Evolutionary conservation across 495 filamentous ascomycete genomes (phyloP).

Genomic region (Halenospora varia): DNA sequence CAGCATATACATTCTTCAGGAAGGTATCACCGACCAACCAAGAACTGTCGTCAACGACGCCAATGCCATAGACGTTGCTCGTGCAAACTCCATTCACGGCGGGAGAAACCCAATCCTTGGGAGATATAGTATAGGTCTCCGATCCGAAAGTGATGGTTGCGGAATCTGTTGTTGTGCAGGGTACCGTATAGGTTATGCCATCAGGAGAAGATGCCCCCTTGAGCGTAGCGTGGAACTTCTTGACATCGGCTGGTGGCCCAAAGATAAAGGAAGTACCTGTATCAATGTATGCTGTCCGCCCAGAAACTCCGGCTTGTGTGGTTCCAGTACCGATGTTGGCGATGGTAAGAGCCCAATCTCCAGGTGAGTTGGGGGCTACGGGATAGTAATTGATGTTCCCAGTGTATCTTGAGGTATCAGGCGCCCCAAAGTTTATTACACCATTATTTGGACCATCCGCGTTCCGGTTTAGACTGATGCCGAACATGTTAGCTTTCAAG

Average conservation of each 20-base stretch:
- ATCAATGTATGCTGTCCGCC: constrained; percentile 66
- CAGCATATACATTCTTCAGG: constrained; percentile 84
- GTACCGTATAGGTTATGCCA: constrained; percentile 58
- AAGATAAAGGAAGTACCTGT: constrained; percentile 77
- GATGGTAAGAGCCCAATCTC: constrained; percentile 65
- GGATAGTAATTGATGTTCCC: constrained; percentile 59
- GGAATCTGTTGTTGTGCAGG: constrained; percentile 57
- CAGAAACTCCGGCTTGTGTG: constrained; percentile 42
- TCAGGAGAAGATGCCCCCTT: constrained; percentile 44
- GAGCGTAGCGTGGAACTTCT: constrained; percentile 59
- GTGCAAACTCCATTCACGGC: constrained; percentile 45
- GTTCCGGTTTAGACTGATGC: constrained; percentile 60
- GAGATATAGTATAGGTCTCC: constrained; percentile 56
- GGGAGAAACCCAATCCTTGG: constrained; percentile 65
- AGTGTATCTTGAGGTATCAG: constrained; percentile 59
- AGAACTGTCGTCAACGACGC: constrained; percentile 30
- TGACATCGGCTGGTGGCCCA: constrained; percentile 60
- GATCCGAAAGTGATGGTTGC: constrained; percentile 53
- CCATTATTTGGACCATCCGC: constrained; percentile 64
- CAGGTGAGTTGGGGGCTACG: constrained; percentile 28
- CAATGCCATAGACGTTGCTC: constrained; percentile 59
- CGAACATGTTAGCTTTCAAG: constrained; percentile 61
- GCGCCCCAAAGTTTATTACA: constrained; percentile 69
- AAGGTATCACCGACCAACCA: constrained; percentile 85
- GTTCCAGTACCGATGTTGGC: constrained; percentile 59